Conservation (phyloP, 148 eudicot genomes). For the Rhododendron mucronatum region DNA sequence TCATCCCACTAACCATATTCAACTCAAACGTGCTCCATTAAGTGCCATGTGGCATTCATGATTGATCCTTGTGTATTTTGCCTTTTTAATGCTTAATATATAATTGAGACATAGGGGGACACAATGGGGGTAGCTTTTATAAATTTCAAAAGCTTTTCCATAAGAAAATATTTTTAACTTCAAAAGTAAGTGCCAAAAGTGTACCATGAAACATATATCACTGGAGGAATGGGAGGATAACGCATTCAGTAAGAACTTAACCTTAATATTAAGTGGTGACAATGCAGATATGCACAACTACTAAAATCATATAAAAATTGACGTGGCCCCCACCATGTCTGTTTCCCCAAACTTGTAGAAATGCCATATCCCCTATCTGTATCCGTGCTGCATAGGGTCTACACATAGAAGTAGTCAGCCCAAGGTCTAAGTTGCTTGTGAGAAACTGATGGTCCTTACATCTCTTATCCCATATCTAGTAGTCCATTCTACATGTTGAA, state of each 20-base stretch:
- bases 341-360: not conserved
- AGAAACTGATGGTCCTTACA: not conserved
- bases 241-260: not conserved
- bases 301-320: not conserved
- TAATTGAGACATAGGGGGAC: not conserved
- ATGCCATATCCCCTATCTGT: not conserved
- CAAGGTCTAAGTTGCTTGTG: not conserved
- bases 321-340: not conserved
- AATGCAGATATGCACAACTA: not conserved
- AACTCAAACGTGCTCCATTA: too few species aligned
- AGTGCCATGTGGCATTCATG: too few species aligned
- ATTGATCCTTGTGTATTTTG: too few species aligned
- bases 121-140: not conserved
- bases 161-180: not conserved
- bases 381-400: not conserved
- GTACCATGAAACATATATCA: not conserved
- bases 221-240: not conserved
- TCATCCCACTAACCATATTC: too few species aligned
- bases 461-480: not conserved
- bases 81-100: not conserved
- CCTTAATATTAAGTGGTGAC: not conserved
- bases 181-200: not conserved
- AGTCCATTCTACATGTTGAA: not conserved
- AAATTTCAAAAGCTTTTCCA: not conserved
- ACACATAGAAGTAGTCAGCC: not conserved